phyloP scores from a whole-genome alignment of 2,329 filamentous ascomycete genomes.

The Kalmusia sp. region DNA sequence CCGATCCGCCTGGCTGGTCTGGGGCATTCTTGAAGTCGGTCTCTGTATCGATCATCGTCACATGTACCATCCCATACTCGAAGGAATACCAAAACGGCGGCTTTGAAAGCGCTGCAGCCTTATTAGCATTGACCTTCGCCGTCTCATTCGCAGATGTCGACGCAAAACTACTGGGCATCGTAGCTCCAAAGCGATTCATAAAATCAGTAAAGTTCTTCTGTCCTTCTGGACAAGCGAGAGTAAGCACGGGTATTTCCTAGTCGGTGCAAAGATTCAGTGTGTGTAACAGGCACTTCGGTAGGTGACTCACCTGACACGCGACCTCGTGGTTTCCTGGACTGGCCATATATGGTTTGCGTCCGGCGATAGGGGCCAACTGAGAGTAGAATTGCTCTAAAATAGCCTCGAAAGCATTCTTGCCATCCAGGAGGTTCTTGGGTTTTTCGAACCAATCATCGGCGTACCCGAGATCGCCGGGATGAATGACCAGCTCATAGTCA shows the following conservation, averaged over 20 bases:
- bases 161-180: slow-evolving; percentile 56
- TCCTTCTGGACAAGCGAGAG: slow-evolving; percentile 55
- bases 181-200: slow-evolving; percentile 60
- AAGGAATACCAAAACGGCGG: slow-evolving; percentile 67
- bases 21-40: slow-evolving; percentile 63
- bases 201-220: slow-evolving; percentile 64
- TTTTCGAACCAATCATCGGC: slow-evolving; percentile 46
- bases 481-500: slow-evolving; percentile 63
- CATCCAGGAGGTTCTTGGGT: slow-evolving; percentile 55
- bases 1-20: slow-evolving; percentile 51
- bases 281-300: too few species aligned
- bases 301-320: slow-evolving; percentile 1
- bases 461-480: slow-evolving; percentile 66
- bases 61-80: slow-evolving; percentile 65
- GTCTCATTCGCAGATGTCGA: slow-evolving; percentile 55
- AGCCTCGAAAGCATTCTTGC: slow-evolving; percentile 61
- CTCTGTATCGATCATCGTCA: slow-evolving; percentile 64
- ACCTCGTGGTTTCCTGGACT: slow-evolving; percentile 66
- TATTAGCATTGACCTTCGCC: slow-evolving; percentile 54
- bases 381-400: slow-evolving; percentile 65
- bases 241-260: slow-evolving; percentile 47
- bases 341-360: slow-evolving; percentile 64
- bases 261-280: too few species aligned
- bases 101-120: slow-evolving; percentile 56
- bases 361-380: slow-evolving; percentile 62